These are phyloP conservation scores for Naematelia encephala DNA, from an alignment of 768 basidiomycete species.

Conservation along the genomic window DNA sequence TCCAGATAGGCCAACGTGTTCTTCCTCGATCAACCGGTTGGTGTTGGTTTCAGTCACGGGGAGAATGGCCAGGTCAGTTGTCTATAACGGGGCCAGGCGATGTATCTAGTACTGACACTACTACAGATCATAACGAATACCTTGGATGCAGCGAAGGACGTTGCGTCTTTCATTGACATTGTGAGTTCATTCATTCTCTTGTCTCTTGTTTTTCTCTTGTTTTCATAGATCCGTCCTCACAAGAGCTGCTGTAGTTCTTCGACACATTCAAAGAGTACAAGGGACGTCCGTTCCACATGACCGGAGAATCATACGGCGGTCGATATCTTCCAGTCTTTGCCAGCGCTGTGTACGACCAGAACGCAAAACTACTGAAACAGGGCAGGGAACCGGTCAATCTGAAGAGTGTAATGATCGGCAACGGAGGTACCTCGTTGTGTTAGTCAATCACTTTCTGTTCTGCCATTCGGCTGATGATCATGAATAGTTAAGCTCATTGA, in stretches of 20 bases:
- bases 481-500: not conserved
- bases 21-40: conserved; percentile 61
- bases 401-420: conserved; percentile 63
- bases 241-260: conserved; percentile 55
- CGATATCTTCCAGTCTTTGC: conserved; percentile 56
- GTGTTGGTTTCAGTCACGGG: conserved; percentile 51
- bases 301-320: conserved; percentile 57
- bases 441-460: not conserved
- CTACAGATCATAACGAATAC: conserved; percentile 65
- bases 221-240: no score
- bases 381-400: conserved; percentile 61
- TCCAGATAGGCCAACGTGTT: conserved; percentile 36
- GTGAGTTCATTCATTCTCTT: not conserved
- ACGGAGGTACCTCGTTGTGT: conserved; percentile 48
- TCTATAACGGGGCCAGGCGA: conserved; percentile 59
- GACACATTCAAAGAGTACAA: conserved; percentile 67
- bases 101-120: conserved; percentile 20
- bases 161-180: conserved; percentile 67
- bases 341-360: conserved; percentile 69
- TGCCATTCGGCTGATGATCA: not conserved
- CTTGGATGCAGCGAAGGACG: conserved; percentile 68
- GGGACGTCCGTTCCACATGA: conserved; percentile 63
- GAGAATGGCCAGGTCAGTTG: conserved; percentile 55
- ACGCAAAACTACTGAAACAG: conserved; percentile 55
- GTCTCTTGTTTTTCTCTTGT: no score